phyloP scores from a whole-genome alignment of 371 early-diverging fungal species.

The Chytridiales sp. region DNA sequence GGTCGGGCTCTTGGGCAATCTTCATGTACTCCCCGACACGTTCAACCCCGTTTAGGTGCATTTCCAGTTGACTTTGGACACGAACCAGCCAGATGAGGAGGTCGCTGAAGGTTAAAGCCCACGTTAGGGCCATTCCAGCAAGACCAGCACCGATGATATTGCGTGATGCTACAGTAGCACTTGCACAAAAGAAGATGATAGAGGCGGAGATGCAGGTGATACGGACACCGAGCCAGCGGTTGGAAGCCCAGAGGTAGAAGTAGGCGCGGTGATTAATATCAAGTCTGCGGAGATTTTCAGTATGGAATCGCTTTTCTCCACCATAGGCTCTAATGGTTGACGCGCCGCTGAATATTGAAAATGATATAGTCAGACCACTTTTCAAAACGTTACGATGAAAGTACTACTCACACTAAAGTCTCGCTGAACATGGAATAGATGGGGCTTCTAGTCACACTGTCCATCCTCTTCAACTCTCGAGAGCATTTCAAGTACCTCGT shows the following conservation, averaged over 20 bases:
- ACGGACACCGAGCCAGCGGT: constrained; percentile 82
- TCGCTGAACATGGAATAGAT: constrained; percentile 80
- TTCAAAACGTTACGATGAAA: neutral
- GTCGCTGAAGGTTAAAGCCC: constrained; percentile 71
- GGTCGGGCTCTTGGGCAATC: constrained; percentile 38
- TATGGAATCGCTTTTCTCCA: constrained; percentile 45
- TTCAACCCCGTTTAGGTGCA: constrained; percentile 54
- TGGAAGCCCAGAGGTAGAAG: constrained; percentile 77
- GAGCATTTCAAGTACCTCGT: constrained; percentile 64
- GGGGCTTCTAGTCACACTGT: constrained; percentile 73
- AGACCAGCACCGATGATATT: constrained; percentile 27
- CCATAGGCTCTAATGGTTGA: constrained; percentile 72
- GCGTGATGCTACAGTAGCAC: constrained; percentile 41
- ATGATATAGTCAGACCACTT: neutral
- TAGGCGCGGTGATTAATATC: constrained; percentile 71
- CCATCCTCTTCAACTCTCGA: constrained; percentile 79
- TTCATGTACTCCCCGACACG: constrained; percentile 58
- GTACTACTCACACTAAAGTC: constrained; percentile 42
- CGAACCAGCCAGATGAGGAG: constrained; percentile 79
- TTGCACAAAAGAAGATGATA: constrained; percentile 67
- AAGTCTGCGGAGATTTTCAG: constrained; percentile 46
- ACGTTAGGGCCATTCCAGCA: constrained; percentile 78
- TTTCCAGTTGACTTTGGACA: constrained; percentile 73
- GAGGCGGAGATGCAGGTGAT: constrained; percentile 64
- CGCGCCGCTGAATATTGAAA: constrained; percentile 41